Percentiles rank a stretch among this genome's conserved stretches.
These are phyloP conservation scores for Lactarius pseudohatsudake DNA, from an alignment of 768 basidiomycete species.

Conservation along the genomic window DNA sequence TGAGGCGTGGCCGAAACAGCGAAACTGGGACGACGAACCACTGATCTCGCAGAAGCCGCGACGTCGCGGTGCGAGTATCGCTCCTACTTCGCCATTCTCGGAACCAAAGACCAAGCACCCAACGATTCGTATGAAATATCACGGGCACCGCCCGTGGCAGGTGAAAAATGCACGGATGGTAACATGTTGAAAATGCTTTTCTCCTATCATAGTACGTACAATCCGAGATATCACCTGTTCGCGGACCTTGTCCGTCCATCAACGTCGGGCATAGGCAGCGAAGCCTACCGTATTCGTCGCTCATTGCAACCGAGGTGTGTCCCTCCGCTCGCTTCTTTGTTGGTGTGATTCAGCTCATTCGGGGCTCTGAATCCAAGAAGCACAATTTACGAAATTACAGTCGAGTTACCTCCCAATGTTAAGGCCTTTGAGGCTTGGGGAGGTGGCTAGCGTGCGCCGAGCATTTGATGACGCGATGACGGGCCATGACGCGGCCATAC, in stretches of 20 bases:
- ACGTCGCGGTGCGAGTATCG: constrained; percentile 7
- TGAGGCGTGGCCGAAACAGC: constrained; percentile 13
- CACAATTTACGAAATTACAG: neutral
- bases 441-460: neutral
- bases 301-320: neutral
- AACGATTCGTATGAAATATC: neutral
- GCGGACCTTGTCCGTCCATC: neutral
- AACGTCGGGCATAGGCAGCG: neutral
- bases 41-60: neutral
- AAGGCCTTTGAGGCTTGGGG: neutral
- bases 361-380: neutral
- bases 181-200: neutral
- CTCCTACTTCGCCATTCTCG: constrained; percentile 3
- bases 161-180: neutral
- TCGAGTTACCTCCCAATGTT: neutral
- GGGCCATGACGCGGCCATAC: neutral
- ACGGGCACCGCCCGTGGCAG: neutral
- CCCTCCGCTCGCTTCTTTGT: neutral
- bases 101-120: neutral
- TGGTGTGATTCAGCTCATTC: neutral
- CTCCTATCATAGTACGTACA: neutral
- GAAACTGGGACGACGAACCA: neutral
- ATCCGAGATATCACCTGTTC: neutral
- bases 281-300: neutral
- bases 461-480: neutral